These are phyloP conservation scores for Quercus robur DNA, from an alignment of 306 rosid genomes.

Conservation along the genomic window DNA sequence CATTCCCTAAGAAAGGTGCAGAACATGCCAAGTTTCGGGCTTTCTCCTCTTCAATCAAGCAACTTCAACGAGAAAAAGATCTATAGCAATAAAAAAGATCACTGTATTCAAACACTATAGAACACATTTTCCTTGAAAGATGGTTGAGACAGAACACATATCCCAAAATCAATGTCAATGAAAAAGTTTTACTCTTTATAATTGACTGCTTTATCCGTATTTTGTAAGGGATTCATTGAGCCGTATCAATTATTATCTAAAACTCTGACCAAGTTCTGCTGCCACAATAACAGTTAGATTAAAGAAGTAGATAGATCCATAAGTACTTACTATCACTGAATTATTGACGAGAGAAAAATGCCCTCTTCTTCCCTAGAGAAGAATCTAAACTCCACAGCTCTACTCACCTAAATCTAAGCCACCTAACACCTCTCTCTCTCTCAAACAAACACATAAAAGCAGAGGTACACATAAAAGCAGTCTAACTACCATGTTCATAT, in stretches of 20 bases:
- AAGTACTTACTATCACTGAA: slow-evolving; percentile 48
- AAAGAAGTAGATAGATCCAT: slow-evolving; percentile 36
- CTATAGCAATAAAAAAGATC: neutral
- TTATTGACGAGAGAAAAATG: slow-evolving; percentile 39
- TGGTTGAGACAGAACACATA: slow-evolving; percentile 8
- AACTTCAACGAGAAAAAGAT: neutral
- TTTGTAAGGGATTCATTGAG: slow-evolving; percentile 29
- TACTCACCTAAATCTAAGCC: slow-evolving; percentile 35
- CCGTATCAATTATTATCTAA: slow-evolving; percentile 31
- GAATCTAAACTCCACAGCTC: slow-evolving; percentile 29
- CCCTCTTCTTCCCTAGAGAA: slow-evolving; percentile 42
- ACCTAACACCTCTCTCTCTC: slow-evolving; percentile 25
- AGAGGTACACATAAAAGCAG: slow-evolving; percentile 50
- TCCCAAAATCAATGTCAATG: slow-evolving; percentile 12
- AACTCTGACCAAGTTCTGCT: slow-evolving; percentile 44
- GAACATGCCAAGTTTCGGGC: neutral
- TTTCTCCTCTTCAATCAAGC: neutral
- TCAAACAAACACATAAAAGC: slow-evolving; percentile 37
- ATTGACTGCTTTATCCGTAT: slow-evolving; percentile 20
- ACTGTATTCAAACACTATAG: neutral
- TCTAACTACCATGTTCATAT: slow-evolving; percentile 61
- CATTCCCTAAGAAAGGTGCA: neutral
- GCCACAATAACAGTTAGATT: slow-evolving; percentile 45
- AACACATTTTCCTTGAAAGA: neutral
- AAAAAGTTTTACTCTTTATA: slow-evolving; percentile 4